Conservation (phyloP, 257 asterid species). For the Pogostemon cablin region DNA sequence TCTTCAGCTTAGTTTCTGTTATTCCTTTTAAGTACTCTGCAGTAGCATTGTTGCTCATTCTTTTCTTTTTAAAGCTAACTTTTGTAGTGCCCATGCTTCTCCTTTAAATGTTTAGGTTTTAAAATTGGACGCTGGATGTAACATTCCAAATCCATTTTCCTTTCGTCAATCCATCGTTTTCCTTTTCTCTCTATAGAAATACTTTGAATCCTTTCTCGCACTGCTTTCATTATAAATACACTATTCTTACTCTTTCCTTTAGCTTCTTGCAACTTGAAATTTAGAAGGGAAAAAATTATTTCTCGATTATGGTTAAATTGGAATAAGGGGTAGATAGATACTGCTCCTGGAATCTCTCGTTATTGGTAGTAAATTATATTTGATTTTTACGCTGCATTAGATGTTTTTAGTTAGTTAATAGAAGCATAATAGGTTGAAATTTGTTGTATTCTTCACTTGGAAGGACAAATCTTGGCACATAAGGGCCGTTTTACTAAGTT, state of each 20-base stretch:
- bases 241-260: neutral
- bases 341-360: neutral
- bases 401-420: neutral
- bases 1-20: neutral
- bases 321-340: conserved; percentile 12
- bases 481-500: neutral
- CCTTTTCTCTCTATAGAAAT: too few species aligned
- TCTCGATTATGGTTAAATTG: neutral
- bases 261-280: conserved; percentile 20
- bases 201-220: too few species aligned
- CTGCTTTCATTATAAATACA: too few species aligned
- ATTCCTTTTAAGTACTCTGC: neutral
- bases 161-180: too few species aligned
- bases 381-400: conserved; percentile 6
- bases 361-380: conserved; percentile 2
- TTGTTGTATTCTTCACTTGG: neutral
- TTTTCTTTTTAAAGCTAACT: neutral
- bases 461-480: conserved; percentile 15
- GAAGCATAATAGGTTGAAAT: neutral
- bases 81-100: too few species aligned
- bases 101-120: neutral
- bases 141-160: too few species aligned
- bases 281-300: neutral
- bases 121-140: too few species aligned
- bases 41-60: neutral